Evolutionary conservation across 257 asterid species (phyloP), one percentile per base, ranked within the genome.

Genomic region (Leonotis leonurus): DNA sequence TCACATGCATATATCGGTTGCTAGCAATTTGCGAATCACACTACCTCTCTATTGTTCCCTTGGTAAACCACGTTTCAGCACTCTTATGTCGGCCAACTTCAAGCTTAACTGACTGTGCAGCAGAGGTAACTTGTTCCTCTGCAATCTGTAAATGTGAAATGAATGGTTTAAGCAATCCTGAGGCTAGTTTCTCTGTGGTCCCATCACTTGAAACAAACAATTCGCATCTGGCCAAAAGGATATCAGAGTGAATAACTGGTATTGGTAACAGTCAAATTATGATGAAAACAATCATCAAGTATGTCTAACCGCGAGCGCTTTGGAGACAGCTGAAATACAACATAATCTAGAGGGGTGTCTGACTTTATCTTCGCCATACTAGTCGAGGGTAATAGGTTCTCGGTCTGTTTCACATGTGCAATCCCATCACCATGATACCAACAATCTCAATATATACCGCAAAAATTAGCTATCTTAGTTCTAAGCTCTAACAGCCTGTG

Each of bases 161-260:
- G 71, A 90, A 90, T 60, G 97, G 96, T 81, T 90, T 90, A 74
- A 87, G 84, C 72, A 85, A 77, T 45, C 97, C 97, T n/a, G 97
- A 87, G 16, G 97, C 97, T 67, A 90, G 76, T 73, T 83, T 90
- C 87, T 90, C 97, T 17, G 80, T 77, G 77, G 75, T 80, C 61
- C 96, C 89, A 74, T 77, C 77, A 60, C 94, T 72, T 56, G 89
- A 83, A 76, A 85, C 93, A 75, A 83, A 78, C 79, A 90, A 83
- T 70, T 90, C 97, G 48, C 93, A 90, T 78, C 97, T 90, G 84
- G 69, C 67, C 69, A 70, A 68, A 67, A 60, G 69, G 60, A 80
- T 65, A 57, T 61, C 64, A 32, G 0, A 11, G 43, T 68, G 43
- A 72, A 44, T 65, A 72, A 58, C 57, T 25, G 66, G 41, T 29